Percentiles rank a stretch among this genome's conserved stretches.
Evolutionary conservation across 345 rosid species (phyloP).

Genomic region (Corchorus capsularis): DNA sequence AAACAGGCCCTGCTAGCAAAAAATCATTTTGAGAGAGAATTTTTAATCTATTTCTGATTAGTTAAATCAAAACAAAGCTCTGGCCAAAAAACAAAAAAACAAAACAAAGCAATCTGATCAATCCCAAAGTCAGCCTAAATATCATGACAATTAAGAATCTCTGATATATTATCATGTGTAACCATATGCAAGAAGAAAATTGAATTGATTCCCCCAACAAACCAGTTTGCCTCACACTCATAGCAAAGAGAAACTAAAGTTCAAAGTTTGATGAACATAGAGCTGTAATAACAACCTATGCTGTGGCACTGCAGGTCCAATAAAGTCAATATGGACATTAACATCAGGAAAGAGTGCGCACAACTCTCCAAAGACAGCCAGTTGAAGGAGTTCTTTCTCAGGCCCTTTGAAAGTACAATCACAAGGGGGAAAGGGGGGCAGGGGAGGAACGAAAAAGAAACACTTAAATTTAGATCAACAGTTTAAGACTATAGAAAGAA

Average conservation of each 20-base stretch:
- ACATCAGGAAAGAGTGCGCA: conserved; percentile 74
- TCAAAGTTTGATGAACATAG: neutral
- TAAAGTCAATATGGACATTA: conserved; percentile 52
- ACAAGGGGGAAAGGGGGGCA: neutral
- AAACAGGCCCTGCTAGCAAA: neutral
- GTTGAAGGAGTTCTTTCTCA: conserved; percentile 86
- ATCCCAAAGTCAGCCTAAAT: neutral
- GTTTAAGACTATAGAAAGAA: conserved; percentile 1
- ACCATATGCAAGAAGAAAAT: neutral
- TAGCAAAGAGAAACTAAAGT: neutral
- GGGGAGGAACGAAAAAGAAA: conserved; percentile 4
- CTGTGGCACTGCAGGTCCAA: conserved; percentile 87
- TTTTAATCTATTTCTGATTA: neutral
- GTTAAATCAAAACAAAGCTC: neutral
- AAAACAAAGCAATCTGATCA: neutral
- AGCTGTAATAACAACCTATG: conserved; percentile 46
- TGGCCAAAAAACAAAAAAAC: too few relatives aligned
- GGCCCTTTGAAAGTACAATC: conserved; percentile 62
- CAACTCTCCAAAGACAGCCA: conserved; percentile 82
- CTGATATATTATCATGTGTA: neutral
- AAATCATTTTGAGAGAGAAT: neutral
- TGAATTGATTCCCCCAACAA: neutral
- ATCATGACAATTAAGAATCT: neutral
- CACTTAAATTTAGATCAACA: neutral
- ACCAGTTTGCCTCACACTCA: neutral